A percentile compares a stretch with the other conserved stretches of the same genome.
These are phyloP conservation scores for Jackrogersella multiformis DNA, from an alignment of 495 filamentous ascomycete genomes.

Conservation along the genomic window DNA sequence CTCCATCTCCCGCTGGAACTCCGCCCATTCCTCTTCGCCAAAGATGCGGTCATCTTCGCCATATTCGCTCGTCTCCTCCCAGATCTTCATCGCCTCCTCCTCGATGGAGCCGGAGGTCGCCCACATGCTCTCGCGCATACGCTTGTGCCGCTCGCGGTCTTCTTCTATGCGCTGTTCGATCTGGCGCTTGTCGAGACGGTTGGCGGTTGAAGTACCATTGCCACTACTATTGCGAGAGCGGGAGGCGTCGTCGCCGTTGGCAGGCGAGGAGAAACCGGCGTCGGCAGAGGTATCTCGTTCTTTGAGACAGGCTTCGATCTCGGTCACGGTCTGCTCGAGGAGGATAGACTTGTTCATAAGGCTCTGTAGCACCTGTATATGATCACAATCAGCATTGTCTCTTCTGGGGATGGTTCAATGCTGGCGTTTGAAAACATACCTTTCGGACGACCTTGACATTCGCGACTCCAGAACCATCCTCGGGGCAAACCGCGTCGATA, in stretches of 20 bases:
- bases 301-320: constrained; percentile 82
- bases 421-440: constrained; percentile 59
- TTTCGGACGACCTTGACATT: constrained; percentile 93
- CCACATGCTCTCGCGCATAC: constrained; percentile 90
- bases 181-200: constrained; percentile 79
- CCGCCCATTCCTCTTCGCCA: constrained; percentile 75
- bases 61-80: constrained; percentile 82
- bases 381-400: constrained; percentile 6
- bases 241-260: constrained; percentile 46
- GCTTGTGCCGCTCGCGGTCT: constrained; percentile 93
- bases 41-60: constrained; percentile 83
- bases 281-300: constrained; percentile 68
- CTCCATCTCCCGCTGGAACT: constrained; percentile 52
- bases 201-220: constrained; percentile 44
- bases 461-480: constrained; percentile 87
- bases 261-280: constrained; percentile 50
- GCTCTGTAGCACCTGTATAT: constrained; percentile 68
- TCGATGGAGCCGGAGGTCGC: constrained; percentile 73
- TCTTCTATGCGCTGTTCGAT: constrained; percentile 97
- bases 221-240: constrained; percentile 47
- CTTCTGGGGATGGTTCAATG: not conserved
- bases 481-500: constrained; percentile 86
- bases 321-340: constrained; percentile 69
- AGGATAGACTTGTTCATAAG: constrained; percentile 75
- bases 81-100: constrained; percentile 70